Base-by-base conservation (phyloP, 768 basidiomycete species). In the Xerocomellus amylosporus region DNA sequence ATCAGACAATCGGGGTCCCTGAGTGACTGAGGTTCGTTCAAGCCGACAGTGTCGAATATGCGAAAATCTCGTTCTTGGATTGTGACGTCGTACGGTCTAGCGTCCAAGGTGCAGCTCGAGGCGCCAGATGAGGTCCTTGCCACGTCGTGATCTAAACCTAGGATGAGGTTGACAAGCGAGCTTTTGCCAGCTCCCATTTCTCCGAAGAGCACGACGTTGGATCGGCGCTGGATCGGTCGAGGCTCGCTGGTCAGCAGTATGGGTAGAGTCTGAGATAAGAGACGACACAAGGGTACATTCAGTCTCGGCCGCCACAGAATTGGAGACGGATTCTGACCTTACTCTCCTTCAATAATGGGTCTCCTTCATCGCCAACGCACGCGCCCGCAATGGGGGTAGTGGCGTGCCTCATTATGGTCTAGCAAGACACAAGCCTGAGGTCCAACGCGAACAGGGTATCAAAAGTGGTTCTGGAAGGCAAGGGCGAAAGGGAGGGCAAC, bases 101-200 rank as follows among this genome's bases (percentile, higher is more conserved):
- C 67, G 8, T 69, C 52, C 46, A 78, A 59, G 3, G 76, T 76
- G 48, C 72, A 74, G 28, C 70, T 69, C 8, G 55, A 54, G n/a
- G 66, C 71, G 8, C 62, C 54, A 22, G 64, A 69, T 17, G 74
- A 74, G 2, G 62, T 63, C 5, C 2, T 39, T 1, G 76, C 75
- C 14, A 53, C 49, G 6, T 60, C 64, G 13, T 5, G 53, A 5
- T 69, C 53, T 1, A 36, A 26, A 24, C 68, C 68, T 15, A 60
- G 44, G 36, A 79, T 58, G 66, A 79, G 71, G 58, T 78, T 79
- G 53, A 77, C 59, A 14, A 79, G 56, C 0, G 75, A 75, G 53
- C 76, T 78, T 55, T 79, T 79, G 1, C 73, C 72, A 8, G 59
- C 60, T 5, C 70, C 69, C 42, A 61, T 58, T 58, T 71, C 70